These are phyloP conservation scores for Penicillium coffeae DNA, from an alignment of 495 filamentous ascomycete species.

Conservation along the genomic window DNA sequence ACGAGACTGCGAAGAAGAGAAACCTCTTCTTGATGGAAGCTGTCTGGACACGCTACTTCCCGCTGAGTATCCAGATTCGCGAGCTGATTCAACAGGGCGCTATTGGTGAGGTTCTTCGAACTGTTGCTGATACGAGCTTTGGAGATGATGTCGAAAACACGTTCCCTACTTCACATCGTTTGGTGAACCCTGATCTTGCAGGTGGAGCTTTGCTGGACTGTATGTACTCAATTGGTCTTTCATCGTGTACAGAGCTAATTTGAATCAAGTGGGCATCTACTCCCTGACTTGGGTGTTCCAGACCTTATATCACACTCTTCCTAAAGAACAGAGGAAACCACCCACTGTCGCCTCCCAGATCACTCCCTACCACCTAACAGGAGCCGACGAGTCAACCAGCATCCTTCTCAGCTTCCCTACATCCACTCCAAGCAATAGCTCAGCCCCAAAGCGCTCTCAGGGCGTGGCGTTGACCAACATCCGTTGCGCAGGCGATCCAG, in stretches of 20 bases:
- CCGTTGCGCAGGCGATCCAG: slow-evolving; percentile 63
- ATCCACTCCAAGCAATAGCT: slow-evolving; percentile 45
- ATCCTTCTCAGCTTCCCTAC: slow-evolving; percentile 75
- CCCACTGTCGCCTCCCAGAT: slow-evolving; percentile 62
- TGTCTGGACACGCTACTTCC: slow-evolving; percentile 93
- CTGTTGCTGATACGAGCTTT: slow-evolving; percentile 66
- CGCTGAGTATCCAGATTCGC: slow-evolving; percentile 70
- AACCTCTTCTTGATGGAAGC: slow-evolving; percentile 95
- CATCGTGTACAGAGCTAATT: background rate
- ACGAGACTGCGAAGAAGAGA: slow-evolving; percentile 71
- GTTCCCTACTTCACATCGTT: slow-evolving; percentile 61
- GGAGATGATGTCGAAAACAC: slow-evolving; percentile 47
- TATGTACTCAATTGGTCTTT: slow-evolving; percentile 28
- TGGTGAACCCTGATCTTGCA: slow-evolving; percentile 84
- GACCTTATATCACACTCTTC: slow-evolving; percentile 76
- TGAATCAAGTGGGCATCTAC: slow-evolving; percentile 69
- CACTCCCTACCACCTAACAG: slow-evolving; percentile 71
- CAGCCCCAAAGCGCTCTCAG: slow-evolving; percentile 43
- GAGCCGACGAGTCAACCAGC: slow-evolving; percentile 77
- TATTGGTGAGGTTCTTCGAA: slow-evolving; percentile 75
- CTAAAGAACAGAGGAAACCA: slow-evolving; percentile 45
- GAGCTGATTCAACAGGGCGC: slow-evolving; percentile 62
- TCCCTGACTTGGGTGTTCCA: slow-evolving; percentile 93
- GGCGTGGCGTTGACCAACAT: slow-evolving; percentile 79
- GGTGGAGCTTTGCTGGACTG: slow-evolving; percentile 79